Evolutionary conservation across 345 rosid genomes (phyloP).

Genomic region (Lenwebbia sp.): DNA sequence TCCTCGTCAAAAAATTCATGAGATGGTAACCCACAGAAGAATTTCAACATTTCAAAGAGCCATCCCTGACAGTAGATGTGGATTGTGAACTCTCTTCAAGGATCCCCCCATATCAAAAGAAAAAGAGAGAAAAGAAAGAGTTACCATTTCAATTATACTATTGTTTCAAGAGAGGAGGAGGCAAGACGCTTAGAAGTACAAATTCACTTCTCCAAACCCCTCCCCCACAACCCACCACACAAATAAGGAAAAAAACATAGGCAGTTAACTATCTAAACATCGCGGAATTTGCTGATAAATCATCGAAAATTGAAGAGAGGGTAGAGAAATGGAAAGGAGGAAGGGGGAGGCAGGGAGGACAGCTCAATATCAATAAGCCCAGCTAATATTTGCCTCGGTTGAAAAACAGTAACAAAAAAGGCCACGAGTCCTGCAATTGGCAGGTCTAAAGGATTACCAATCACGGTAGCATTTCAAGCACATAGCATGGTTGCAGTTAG

Average conservation of each 20-base stretch:
- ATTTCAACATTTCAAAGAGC: not conserved
- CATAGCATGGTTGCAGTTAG: constrained; percentile 55
- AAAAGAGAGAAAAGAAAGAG: not conserved
- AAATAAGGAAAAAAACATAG: not conserved
- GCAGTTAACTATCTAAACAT: not conserved
- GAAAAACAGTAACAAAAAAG: not conserved
- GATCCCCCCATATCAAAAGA: not conserved
- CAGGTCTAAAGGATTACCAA: constrained; percentile 22
- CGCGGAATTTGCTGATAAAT: not conserved
- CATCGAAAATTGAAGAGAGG: not conserved
- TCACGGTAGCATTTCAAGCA: constrained; percentile 62
- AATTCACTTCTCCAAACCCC: not conserved
- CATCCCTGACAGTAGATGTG: not conserved
- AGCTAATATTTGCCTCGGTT: not conserved
- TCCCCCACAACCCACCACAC: not conserved
- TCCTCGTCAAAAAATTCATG: not conserved
- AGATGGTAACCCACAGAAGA: not conserved
- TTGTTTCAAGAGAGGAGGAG: not conserved
- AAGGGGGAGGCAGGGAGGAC: not conserved
- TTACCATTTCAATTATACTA: not conserved
- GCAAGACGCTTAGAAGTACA: not conserved
- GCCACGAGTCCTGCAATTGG: not conserved
- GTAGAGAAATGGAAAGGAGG: not conserved
- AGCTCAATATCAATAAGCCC: not conserved
- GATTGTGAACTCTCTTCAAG: not conserved